A percentile compares a stretch with the other conserved stretches of the same genome.
Conservation (phyloP, 176 grass and related monocot species). For the Musa beccarii region DNA sequence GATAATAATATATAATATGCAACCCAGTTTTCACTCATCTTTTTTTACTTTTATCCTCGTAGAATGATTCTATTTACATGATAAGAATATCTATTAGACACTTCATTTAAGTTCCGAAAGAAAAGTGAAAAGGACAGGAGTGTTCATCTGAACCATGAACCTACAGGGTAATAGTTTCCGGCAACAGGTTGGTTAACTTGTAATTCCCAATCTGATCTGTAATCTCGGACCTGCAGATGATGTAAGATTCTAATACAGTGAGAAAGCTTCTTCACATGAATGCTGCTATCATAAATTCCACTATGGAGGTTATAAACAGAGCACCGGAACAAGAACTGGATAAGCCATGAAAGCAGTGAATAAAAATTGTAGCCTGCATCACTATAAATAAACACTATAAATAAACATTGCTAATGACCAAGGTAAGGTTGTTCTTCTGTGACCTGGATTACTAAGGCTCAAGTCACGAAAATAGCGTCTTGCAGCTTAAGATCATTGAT, state of each 20-base stretch:
- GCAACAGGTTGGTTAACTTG: conserved; percentile 84
- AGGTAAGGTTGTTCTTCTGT: background rate
- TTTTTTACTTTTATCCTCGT: background rate
- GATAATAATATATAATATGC: background rate
- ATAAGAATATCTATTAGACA: background rate
- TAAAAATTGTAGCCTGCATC: background rate
- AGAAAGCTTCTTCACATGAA: background rate
- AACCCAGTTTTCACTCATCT: background rate
- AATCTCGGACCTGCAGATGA: conserved; percentile 76
- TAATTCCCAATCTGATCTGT: conserved; percentile 75
- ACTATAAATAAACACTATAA: background rate
- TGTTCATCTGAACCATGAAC: conserved; percentile 9
- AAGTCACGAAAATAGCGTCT: too few relatives aligned
- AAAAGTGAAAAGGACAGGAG: background rate
- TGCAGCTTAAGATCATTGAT: too few relatives aligned
- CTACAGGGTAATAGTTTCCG: conserved; percentile 98
- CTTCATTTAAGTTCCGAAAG: background rate
- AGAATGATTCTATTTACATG: background rate
- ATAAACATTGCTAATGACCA: background rate
- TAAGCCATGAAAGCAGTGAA: background rate
- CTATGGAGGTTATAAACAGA: background rate
- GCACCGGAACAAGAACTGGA: background rate
- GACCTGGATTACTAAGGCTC: too few relatives aligned
- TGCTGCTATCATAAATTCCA: background rate
- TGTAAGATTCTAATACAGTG: conserved; percentile 1